Evolutionary conservation across 257 asterid genomes (phyloP), one percentile per base, ranked within the genome.

Genomic region (Anisodus acutangulus): DNA sequence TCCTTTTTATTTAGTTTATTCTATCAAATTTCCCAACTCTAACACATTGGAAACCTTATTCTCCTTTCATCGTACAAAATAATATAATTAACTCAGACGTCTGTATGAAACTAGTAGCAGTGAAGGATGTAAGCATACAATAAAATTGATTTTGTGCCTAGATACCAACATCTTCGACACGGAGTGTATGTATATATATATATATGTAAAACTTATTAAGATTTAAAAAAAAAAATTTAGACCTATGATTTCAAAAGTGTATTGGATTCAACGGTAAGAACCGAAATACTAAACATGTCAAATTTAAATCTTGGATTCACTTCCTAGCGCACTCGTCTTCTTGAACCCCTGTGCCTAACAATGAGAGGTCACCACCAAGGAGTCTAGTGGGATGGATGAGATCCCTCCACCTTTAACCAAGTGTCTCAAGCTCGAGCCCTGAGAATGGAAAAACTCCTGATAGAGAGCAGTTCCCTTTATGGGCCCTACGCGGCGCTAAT

Each of bases 301-400:
- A 68, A 68, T 45, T 47, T 7, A 68, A 68, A 39, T 68, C 53
- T 6, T 68, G 22, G 8, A 37, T 37, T 67, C 76, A 68, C 22
- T 68, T 66, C 72, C 16, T 35, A 67, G 53, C 3, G 26, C 78
- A 68, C 53, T 16, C 26, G 3, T 68, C 78, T 12, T 66, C 72
- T 68, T 37, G 45, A 68, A 68, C 78, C 78, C 78, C n/a, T 39
- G 5, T 68, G 11, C 78, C 78, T 68, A 68, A 68, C 78, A 68
- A 68, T 37, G 22, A 68, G 53, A 68, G 39, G 78, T 68, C 53
- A 39, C 26, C 12, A 68, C 12, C 76, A 68, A 68, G 51, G 26
- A 67, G 47, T 5, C 12, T 9, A 13, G 53, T 68, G 22, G 53
- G 53, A 68, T 68, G 51, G 5, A 68, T 68, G 26, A 68, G 53